These are phyloP conservation scores for Acorus calamus DNA, from an alignment of 106 monocot genomes.

Conservation along the genomic window DNA sequence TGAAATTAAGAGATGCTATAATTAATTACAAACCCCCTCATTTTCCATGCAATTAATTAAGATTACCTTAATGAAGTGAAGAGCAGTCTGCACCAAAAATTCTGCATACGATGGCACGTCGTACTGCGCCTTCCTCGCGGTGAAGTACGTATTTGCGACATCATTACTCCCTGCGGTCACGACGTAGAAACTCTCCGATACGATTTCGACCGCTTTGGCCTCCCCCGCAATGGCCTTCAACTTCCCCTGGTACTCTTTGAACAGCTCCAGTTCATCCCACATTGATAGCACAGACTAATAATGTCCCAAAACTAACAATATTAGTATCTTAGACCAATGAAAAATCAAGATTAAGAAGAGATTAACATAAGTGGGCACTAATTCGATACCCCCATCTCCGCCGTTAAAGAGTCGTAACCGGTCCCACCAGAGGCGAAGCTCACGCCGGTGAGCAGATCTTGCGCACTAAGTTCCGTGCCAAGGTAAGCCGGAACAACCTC, in stretches of 20 bases:
- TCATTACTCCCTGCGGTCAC: slow-evolving; percentile 36
- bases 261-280: slow-evolving; percentile 27
- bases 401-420: slow-evolving; percentile 74
- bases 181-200: slow-evolving; percentile 18
- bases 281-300: slow-evolving; percentile 22
- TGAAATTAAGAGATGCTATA: no score
- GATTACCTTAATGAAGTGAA: slow-evolving; percentile 40
- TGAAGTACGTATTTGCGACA: slow-evolving; percentile 44
- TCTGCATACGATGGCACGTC: slow-evolving; percentile 43
- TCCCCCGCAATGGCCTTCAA: slow-evolving; percentile 27
- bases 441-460: slow-evolving; percentile 74
- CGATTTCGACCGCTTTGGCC: slow-evolving; percentile 14
- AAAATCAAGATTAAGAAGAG: no score
- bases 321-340: no score
- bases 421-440: slow-evolving; percentile 86
- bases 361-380: no score
- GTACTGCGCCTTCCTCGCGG: slow-evolving; percentile 15
- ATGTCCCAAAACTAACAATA: no score
- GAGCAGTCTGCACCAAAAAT: slow-evolving; percentile 21
- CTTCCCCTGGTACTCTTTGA: slow-evolving; percentile 40
- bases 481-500: slow-evolving; percentile 69
- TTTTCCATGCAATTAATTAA: no score
- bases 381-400: slow-evolving; percentile 25
- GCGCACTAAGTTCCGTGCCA: slow-evolving; percentile 18
- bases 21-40: no score